phyloP scores from a whole-genome alignment of 345 rosid species.

The Luvunga scandens region DNA sequence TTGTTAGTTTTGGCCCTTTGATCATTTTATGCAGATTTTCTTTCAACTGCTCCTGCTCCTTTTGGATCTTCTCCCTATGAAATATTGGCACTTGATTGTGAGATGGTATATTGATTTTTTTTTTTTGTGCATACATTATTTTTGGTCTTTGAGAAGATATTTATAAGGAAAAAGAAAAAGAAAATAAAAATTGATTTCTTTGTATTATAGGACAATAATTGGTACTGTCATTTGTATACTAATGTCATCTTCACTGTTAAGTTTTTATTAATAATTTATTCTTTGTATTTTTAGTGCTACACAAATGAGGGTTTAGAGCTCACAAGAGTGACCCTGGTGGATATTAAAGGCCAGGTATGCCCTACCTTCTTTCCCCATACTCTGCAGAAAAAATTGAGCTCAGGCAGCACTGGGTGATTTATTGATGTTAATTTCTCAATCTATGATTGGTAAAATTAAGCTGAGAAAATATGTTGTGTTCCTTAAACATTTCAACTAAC shows the following conservation, averaged over 20 bases:
- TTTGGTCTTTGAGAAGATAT: not conserved
- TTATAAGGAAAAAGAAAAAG: not conserved
- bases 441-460: not conserved
- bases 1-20: conserved; percentile 15
- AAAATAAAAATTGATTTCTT: not conserved
- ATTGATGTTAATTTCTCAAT: not conserved
- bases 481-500: conserved; percentile 3
- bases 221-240: not conserved
- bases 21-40: conserved; percentile 48
- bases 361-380: not conserved
- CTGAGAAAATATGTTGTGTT: not conserved
- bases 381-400: not conserved
- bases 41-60: conserved; percentile 68
- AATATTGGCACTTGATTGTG: conserved; percentile 90
- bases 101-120: conserved; percentile 60
- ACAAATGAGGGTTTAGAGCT: conserved; percentile 86
- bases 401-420: not conserved
- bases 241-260: not conserved
- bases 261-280: conserved; percentile 5
- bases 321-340: conserved; percentile 84
- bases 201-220: not conserved
- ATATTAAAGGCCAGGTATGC: conserved; percentile 75
- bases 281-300: conserved; percentile 54
- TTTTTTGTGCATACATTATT: not conserved
- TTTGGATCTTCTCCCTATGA: conserved; percentile 49